phyloP scores from a whole-genome alignment of 2,329 filamentous ascomycete genomes.

The Neonectria punicea region DNA sequence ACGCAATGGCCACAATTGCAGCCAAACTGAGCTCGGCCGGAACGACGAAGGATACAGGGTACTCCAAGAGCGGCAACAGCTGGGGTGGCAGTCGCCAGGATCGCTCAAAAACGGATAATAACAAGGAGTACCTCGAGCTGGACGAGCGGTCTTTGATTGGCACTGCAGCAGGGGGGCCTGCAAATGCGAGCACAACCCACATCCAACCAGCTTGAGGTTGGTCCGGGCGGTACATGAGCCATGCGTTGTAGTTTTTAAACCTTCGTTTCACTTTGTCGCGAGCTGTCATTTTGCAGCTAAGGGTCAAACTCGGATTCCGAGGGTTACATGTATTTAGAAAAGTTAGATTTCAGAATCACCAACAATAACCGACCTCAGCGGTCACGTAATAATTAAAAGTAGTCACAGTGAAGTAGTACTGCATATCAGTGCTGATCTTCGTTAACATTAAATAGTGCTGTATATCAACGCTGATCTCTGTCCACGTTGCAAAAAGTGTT shows the following conservation, averaged over 20 bases:
- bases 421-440: background rate
- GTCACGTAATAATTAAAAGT: background rate
- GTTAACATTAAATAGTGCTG: no score
- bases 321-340: background rate
- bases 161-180: slow-evolving; percentile 9
- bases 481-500: no score
- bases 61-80: slow-evolving; percentile 28
- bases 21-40: slow-evolving; percentile 26
- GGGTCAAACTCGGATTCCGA: background rate
- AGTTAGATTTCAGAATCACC: background rate
- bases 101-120: slow-evolving; percentile 32
- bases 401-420: no score
- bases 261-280: background rate
- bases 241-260: background rate
- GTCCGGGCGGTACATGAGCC: background rate
- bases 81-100: slow-evolving; percentile 28
- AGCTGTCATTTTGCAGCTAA: no score
- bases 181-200: slow-evolving; percentile 10
- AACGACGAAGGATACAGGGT: slow-evolving; percentile 21
- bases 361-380: background rate
- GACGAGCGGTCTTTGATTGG: slow-evolving; percentile 33
- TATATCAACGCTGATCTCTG: no score
- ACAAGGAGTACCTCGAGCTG: slow-evolving; percentile 32
- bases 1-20: slow-evolving; percentile 35
- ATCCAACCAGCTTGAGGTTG: background rate